Evolutionary conservation across 2,329 filamentous ascomycete genomes (phyloP), one percentile per base, ranked within the genome.

Genomic region (Parastagonospora nodorum): DNA sequence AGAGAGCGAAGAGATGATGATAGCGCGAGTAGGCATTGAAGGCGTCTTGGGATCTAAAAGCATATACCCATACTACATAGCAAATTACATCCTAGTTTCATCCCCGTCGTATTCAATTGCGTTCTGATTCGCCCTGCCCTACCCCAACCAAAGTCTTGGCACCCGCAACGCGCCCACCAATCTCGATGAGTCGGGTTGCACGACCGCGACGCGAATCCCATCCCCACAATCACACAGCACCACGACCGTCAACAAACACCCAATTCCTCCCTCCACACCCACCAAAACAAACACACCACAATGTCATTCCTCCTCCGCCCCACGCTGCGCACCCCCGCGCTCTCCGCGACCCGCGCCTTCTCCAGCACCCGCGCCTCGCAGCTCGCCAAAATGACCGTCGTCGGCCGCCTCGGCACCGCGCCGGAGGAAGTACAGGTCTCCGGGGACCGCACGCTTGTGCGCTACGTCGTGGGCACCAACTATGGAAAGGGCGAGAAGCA

Each of bases 361-460:
- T 90, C 86, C 78, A 86, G 86, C 64, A 86, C 88, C 38, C 66
- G 79, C 37, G 77, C 78, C 60, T 82, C 84, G 56, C 77, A 82
- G 57, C 69, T 94, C 61, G 90, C 94, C 63, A 88, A 87, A 75
- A 88, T 99, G 80, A 88, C 86, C 67, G 80, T 99, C 74, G 83
- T 97, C 63, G 94, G 94, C 69, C 88, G 92, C 74, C 85, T 99
- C 44, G 91, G 84, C 54, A 84, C 86, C 64, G 82, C 85, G 45
- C 93, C 94, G 51, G 92, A 97, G 80, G 67, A 92, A 60, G 80
- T 83, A 32, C 90, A 89, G 41, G 82, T 84, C 66, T 87, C 79
- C 45, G 91, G 91, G 51, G 92, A 92, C 54, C 82, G 82, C 57
- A 89, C 95, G 58, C 68, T 96, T 51, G 71, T 97, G 68, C 84